Evolutionary conservation across 2,329 filamentous ascomycete genomes (phyloP).

Genomic region (Nemania diffusa): DNA sequence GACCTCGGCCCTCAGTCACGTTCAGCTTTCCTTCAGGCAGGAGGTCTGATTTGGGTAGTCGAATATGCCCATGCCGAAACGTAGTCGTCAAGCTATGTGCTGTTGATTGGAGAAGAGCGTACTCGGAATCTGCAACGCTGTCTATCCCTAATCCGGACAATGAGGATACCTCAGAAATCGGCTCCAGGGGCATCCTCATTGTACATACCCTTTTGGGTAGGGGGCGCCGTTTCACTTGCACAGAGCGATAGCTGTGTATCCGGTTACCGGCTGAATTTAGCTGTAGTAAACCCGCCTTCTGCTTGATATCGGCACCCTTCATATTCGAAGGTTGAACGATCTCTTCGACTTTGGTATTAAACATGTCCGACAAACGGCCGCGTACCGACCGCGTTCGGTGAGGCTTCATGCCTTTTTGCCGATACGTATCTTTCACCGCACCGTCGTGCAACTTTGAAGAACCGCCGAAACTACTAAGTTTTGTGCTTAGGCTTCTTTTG

Average conservation of each 20-base stretch:
- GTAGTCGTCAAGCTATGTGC: not conserved
- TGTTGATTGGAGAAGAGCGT: constrained; percentile 14
- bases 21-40: not conserved
- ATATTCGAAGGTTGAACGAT: not conserved
- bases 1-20: not conserved
- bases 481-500: constrained; percentile 8
- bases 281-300: not conserved
- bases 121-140: not conserved
- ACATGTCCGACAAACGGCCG: constrained; percentile 6
- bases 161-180: constrained; percentile 13
- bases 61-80: constrained; percentile 19
- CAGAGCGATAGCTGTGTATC: not conserved
- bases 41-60: constrained; percentile 7
- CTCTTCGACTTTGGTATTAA: constrained; percentile 11
- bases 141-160: not conserved
- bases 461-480: not conserved
- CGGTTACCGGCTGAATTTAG: not conserved
- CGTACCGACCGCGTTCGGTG: constrained; percentile 12
- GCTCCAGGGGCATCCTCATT: constrained; percentile 8
- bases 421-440: not conserved
- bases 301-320: not conserved
- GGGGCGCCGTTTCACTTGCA: not conserved
- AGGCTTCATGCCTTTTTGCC: not conserved
- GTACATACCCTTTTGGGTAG: not conserved
- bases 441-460: not conserved